phyloP scores from a whole-genome alignment of 768 basidiomycete genomes.

The Pleurotus cornucopiae region DNA sequence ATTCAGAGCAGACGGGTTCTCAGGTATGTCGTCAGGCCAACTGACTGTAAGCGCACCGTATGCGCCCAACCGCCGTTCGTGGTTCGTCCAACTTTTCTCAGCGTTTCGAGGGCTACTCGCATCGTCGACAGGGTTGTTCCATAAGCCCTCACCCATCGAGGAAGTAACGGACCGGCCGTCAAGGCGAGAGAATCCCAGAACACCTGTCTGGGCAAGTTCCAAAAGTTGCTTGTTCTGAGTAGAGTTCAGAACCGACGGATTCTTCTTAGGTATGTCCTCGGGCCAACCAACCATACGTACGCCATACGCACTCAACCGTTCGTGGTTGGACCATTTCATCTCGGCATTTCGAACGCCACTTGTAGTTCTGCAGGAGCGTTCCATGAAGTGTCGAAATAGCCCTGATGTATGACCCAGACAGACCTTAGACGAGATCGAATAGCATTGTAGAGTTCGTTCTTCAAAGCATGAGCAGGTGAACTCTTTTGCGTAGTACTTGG shows the following conservation, averaged over 20 bases:
- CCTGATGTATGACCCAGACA: constrained; percentile 8
- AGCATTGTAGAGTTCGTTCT: constrained; percentile 51
- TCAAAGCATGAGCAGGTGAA: constrained; percentile 32
- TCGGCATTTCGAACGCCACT: constrained; percentile 63
- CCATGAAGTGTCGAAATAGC: neutral
- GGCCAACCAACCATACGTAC: constrained; percentile 68
- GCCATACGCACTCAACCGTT: constrained; percentile 50
- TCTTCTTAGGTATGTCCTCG: constrained; percentile 48
- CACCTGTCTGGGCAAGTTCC: constrained; percentile 43
- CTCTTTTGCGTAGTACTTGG: constrained; percentile 19
- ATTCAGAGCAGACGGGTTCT: constrained; percentile 61
- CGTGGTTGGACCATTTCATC: constrained; percentile 74
- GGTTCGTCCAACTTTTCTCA: constrained; percentile 77
- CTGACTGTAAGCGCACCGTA: constrained; percentile 61
- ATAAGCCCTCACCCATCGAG: neutral
- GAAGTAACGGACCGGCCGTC: constrained; percentile 12
- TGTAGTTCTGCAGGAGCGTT: constrained; percentile 31
- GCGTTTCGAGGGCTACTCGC: constrained; percentile 58
- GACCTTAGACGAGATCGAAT: constrained; percentile 56
- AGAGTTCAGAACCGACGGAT: constrained; percentile 56
- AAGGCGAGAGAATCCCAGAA: constrained; percentile 38
- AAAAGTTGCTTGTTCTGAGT: constrained; percentile 51
- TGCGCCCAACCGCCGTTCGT: constrained; percentile 39
- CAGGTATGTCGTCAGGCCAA: constrained; percentile 59
- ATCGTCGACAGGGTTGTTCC: no score